These are phyloP conservation scores for Aspergillus pseudoviridinutans DNA, from an alignment of 2,329 filamentous ascomycete species.

Conservation along the genomic window DNA sequence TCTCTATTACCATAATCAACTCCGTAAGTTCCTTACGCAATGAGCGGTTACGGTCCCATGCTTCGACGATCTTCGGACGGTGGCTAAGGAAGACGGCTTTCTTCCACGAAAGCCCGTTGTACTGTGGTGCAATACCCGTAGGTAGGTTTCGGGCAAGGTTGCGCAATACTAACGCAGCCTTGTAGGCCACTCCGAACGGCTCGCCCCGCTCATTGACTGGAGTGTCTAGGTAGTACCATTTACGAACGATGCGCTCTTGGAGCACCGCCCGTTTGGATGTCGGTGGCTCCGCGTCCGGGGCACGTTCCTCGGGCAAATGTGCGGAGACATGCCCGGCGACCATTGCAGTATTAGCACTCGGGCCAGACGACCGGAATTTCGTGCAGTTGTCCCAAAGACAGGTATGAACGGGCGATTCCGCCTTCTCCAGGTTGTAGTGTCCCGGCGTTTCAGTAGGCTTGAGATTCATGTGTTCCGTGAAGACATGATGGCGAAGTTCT, in stretches of 20 bases:
- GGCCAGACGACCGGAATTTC: conserved; percentile 30
- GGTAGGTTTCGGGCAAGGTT: conserved; percentile 45
- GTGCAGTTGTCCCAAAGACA: conserved; percentile 40
- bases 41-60: conserved; percentile 39
- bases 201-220: conserved; percentile 41
- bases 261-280: conserved; percentile 34
- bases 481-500: conserved; percentile 41
- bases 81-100: conserved; percentile 39
- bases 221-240: conserved; percentile 40
- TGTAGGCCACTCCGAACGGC: conserved; percentile 45
- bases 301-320: conserved; percentile 35
- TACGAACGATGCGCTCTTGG: conserved; percentile 38
- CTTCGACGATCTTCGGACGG: conserved; percentile 34
- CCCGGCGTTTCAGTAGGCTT: conserved; percentile 27
- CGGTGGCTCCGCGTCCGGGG: conserved; percentile 30
- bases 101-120: conserved; percentile 35
- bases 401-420: conserved; percentile 30
- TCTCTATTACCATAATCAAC: conserved; percentile 40
- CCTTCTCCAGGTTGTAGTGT: conserved; percentile 34
- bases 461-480: conserved; percentile 40
- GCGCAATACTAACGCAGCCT: conserved; percentile 44
- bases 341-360: conserved; percentile 33
- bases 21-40: conserved; percentile 41
- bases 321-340: conserved; percentile 40
- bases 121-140: conserved; percentile 24